Base-by-base conservation (phyloP, 208 protist species). In the Trypanosoma mega region DNA sequence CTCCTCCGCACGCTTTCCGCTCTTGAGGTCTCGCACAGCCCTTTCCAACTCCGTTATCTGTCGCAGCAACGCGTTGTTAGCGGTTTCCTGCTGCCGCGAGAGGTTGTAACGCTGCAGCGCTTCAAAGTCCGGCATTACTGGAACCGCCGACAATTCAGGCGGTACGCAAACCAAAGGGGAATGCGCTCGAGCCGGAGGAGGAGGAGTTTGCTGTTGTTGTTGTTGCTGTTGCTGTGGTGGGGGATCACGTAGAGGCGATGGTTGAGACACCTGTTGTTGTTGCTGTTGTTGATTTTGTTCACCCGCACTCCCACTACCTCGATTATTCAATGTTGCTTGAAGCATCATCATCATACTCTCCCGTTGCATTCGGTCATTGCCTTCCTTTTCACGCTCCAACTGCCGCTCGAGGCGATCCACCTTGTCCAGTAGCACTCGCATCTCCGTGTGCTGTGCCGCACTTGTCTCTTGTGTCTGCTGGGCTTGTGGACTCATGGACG, bases 101-200 rank as follows among this genome's bases (percentile, higher is more conserved):
- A 71, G 45, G 63, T 94, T 90, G 82, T 94, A 94, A 46, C 68
- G 70, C 72, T 76, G 74, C 53, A 87, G 62, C 4, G 79, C 81
- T 16, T 58, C 78, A n/a, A 87, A 36, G 66, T 94, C 87, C 8
- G 87, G 87, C 44, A 94, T 75, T 26, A 94, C 67, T 8, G 87
- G 87, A 26, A 94, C 56, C 18, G 81, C 47, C 18, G 70, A 45
- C 16, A 94, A 21, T 18, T 59, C 57, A 14, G 54, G 55, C 12
- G 66, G 21, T 8, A 53, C 41, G 4, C 29, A 21, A 3, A 63
- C 36, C 9, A 39, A 30, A 23, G 43, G 33, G 6, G 48, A 23
- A 46, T 36, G 48, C 58, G 43, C 16, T 21, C 23, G 29, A 20
- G 49, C 14, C 12, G 49, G 43, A 33, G 24, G 43, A 21, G 5